A percentile compares a stretch with the other conserved stretches of the same genome.
These are phyloP conservation scores for Candida khao-thaluensis DNA, from an alignment of 805 yeast genomes.

Conservation along the genomic window DNA sequence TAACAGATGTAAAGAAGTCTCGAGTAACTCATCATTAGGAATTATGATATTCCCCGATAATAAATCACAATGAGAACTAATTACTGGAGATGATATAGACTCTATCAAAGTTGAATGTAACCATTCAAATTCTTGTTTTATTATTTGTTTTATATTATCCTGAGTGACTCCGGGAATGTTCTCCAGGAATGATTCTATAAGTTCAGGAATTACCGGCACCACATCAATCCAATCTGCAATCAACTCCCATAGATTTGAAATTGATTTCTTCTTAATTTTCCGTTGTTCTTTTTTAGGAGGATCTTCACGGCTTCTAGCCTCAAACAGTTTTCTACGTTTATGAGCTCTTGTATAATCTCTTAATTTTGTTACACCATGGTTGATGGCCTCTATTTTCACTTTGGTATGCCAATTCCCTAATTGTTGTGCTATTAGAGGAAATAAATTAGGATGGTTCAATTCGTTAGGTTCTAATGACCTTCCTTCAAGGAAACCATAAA, in stretches of 20 bases:
- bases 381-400: slow-evolving; percentile 46
- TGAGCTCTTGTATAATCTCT: slow-evolving; percentile 23
- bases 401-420: slow-evolving; percentile 70
- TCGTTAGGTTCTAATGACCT: slow-evolving; percentile 57
- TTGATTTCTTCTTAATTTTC: slow-evolving; percentile 26
- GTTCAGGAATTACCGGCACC: slow-evolving; percentile 51
- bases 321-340: slow-evolving; percentile 12
- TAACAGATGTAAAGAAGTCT: slow-evolving; percentile 11
- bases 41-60: slow-evolving; percentile 72
- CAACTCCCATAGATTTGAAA: slow-evolving; percentile 57
- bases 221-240: slow-evolving; percentile 61
- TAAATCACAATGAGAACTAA: slow-evolving; percentile 69
- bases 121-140: slow-evolving; percentile 58
- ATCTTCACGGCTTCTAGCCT: slow-evolving; percentile 1
- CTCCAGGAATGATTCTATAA: slow-evolving; percentile 34
- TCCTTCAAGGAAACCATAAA: slow-evolving; percentile 70
- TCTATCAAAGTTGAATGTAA: slow-evolving; percentile 38
- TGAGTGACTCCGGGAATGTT: slow-evolving; percentile 26
- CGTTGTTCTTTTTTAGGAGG: slow-evolving; percentile 12
- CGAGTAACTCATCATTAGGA: slow-evolving; percentile 35
- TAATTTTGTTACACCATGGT: slow-evolving; percentile 44
- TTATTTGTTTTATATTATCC: slow-evolving; percentile 34
- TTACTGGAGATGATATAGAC: slow-evolving; percentile 47
- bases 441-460: slow-evolving; percentile 45
- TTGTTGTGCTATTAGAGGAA: slow-evolving; percentile 59